Base-by-base conservation (phyloP, 306 rosid genomes). In the Quercus ilex region DNA sequence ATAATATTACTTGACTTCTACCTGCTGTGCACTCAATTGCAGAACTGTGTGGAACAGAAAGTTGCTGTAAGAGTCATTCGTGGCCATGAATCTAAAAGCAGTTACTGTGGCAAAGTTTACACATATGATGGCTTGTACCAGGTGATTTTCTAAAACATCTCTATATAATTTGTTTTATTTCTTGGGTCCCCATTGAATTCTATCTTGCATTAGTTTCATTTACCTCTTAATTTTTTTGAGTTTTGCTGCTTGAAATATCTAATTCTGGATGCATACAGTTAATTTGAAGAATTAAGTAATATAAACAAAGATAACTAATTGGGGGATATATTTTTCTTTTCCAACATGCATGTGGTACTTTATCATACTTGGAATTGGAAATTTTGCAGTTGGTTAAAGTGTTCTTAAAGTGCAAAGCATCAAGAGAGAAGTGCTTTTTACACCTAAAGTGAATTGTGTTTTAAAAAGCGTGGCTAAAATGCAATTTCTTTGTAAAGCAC, bases 101-200 rank as follows among this genome's bases (percentile, higher is more conserved):
- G 98, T 83, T 94, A 94, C 80, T 55, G 90, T 74, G 88, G 93
- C 30, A 95, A 89, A 91, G 84, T 95, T 20, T 95, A 95, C 88
- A 95, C 99, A 11, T 95, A 93, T 41, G 99, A 95, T 87, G 99
- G 99, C 28, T 90, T 95, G 84, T 95, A 95, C 88, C 88, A 93
- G 94, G 99, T 95, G 87, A 73, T 71, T 77, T 23, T 57, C 33
- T 78, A 59, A 76, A 74, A 51, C 41, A 28, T 41, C 46, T 71
- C 6, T 41, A 35, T 63, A 21, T 52, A 30, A 71, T 79, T 5
- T 76, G 4, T 69, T 71, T 46, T 14, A 26, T 58, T 23, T 72
- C 43, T 53, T 3, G 18, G 23, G 62, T 52, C 9, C n/a, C 69
- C 53, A 57, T 23, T 53, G 11, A 53, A 31, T 5, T 55, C 41